Percentiles rank a stretch among this genome's conserved stretches.
These are phyloP conservation scores for Coemansia sp. DNA, from an alignment of 192 early-diverging fungal species.

Conservation along the genomic window DNA sequence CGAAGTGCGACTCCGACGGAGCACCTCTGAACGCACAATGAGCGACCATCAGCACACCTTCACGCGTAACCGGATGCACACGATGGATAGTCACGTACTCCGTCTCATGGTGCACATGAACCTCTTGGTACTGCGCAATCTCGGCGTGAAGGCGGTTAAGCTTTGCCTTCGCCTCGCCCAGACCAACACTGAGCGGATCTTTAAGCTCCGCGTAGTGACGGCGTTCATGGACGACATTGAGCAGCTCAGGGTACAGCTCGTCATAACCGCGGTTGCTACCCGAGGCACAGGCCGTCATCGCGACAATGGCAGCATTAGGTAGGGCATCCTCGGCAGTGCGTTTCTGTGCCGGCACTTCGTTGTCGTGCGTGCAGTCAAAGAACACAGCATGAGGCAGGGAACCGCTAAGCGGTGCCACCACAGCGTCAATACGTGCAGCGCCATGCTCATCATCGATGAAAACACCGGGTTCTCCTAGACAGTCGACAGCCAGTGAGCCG, in stretches of 20 bases:
- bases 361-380: slow-evolving; percentile 99
- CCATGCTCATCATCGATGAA: slow-evolving; percentile 56
- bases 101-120: slow-evolving; percentile 95
- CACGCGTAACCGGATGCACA: slow-evolving; percentile 85
- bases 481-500: slow-evolving; percentile 80
- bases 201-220: slow-evolving; percentile 75
- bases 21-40: slow-evolving; percentile 79
- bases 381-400: slow-evolving; percentile 92
- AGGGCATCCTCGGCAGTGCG: slow-evolving; percentile 88
- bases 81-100: slow-evolving; percentile 95
- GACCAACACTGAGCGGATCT: slow-evolving; percentile 58
- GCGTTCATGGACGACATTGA: slow-evolving; percentile 89
- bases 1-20: slow-evolving; percentile 34
- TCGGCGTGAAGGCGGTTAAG: slow-evolving; percentile 80
- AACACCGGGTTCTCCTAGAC: slow-evolving; percentile 56
- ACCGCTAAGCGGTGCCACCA: slow-evolving; percentile 75
- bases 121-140: slow-evolving; percentile 85
- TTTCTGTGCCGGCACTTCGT: slow-evolving; percentile 94
- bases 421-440: slow-evolving; percentile 40
- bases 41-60: slow-evolving; percentile 91
- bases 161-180: slow-evolving; percentile 67
- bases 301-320: slow-evolving; percentile 87
- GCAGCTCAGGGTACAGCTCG: slow-evolving; percentile 83
- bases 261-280: slow-evolving; percentile 99
- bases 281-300: slow-evolving; percentile 88